These are phyloP conservation scores for Thalassia testudinum DNA, from an alignment of 116 monocot species.

Conservation along the genomic window DNA sequence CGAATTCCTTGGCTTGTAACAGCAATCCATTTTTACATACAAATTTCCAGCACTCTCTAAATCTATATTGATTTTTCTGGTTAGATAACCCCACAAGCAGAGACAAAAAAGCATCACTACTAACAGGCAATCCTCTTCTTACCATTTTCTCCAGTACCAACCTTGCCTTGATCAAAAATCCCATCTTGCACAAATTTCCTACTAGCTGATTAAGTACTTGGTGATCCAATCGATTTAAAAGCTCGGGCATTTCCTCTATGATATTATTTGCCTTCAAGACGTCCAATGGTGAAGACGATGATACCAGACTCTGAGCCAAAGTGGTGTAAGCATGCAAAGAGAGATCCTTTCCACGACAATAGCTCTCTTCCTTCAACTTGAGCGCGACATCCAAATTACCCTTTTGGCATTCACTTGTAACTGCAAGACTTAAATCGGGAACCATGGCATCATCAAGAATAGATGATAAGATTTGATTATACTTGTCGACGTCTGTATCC, in stretches of 20 bases:
- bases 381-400: constrained; percentile 33
- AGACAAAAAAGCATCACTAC: constrained; percentile 22
- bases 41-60: constrained; percentile 29
- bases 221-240: constrained; percentile 18
- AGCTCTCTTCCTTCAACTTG: constrained; percentile 21
- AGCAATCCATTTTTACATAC: constrained; percentile 18
- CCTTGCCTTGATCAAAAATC: constrained; percentile 21
- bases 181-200: constrained; percentile 36
- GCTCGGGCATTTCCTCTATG: constrained; percentile 31
- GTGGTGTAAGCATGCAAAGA: constrained; percentile 19
- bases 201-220: constrained; percentile 32
- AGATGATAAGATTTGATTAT: constrained; percentile 23
- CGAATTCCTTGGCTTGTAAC: constrained; percentile 16
- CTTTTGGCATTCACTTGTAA: constrained; percentile 24
- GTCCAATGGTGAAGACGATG: constrained; percentile 10
- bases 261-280: constrained; percentile 15
- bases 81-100: constrained; percentile 33
- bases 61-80: constrained; percentile 18
- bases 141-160: constrained; percentile 26
- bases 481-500: constrained; percentile 50
- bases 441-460: constrained; percentile 34
- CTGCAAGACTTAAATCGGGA: constrained; percentile 38
- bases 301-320: constrained; percentile 22
- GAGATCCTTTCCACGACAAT: constrained; percentile 32
- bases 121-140: constrained; percentile 16